These are phyloP conservation scores for Wallacemonas sp. DNA, from an alignment of 208 protist genomes.

Conservation along the genomic window DNA sequence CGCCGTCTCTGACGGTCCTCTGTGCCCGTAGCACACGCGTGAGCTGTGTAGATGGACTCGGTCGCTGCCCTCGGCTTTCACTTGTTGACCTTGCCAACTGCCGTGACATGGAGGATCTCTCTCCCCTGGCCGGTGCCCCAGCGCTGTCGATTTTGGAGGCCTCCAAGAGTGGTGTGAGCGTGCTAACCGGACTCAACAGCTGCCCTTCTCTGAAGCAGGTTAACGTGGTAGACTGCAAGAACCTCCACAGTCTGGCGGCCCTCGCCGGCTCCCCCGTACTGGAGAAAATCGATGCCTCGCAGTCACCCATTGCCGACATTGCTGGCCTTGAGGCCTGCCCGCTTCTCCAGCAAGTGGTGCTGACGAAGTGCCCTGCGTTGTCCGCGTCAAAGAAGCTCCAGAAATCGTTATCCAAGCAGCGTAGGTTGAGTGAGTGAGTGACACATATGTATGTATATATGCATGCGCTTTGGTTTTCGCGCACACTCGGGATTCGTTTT, in stretches of 20 bases:
- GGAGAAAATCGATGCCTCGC: neutral
- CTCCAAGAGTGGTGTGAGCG: neutral
- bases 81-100: neutral
- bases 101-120: neutral
- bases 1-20: neutral
- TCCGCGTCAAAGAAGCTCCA: neutral
- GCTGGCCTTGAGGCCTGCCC: neutral
- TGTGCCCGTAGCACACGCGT: neutral
- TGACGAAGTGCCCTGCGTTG: constrained; percentile 1
- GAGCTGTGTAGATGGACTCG: neutral
- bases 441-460: no score
- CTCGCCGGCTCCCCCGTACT: neutral
- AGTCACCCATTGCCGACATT: neutral
- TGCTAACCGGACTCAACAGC: neutral
- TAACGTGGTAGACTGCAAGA: neutral
- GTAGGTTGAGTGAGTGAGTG: neutral
- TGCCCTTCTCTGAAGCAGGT: neutral
- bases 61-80: neutral
- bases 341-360: neutral
- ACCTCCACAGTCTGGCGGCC: neutral
- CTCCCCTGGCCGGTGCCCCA: neutral
- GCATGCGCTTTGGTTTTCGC: no score
- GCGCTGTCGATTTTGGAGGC: neutral
- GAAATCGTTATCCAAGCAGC: neutral
- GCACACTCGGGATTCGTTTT: no score